These are phyloP conservation scores for grape (Vitis vinifera) DNA, from an alignment of 164 flowering plant genomes.

Conservation along the genomic window ASM3070453v1 NC_081813.1:13927001-13927500, in stretches of 20 bases:
- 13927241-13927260: constrained; percentile 28
- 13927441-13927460: constrained; percentile 56
- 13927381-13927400: constrained; percentile 37
- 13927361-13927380: constrained; percentile 22
- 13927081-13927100: constrained; percentile 51
- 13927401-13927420: constrained; percentile 60
- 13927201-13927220: constrained; percentile 64
- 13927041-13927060: constrained; percentile 17
- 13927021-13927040: neutral
- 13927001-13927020: no score
- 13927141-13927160: constrained; percentile 56
- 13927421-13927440: constrained; percentile 59
- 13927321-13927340: constrained; percentile 14
- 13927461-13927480: neutral
- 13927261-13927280: constrained; percentile 25
- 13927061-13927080: constrained; percentile 28
- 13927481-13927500: neutral
- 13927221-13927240: constrained; percentile 40
- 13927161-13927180: constrained; percentile 53
- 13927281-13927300: constrained; percentile 29
- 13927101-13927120: constrained; percentile 47
- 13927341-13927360: constrained; percentile 22
- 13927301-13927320: constrained; percentile 19
- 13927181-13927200: constrained; percentile 61
- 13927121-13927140: constrained; percentile 42